Evolutionary conservation across 2,329 filamentous ascomycete species (phyloP).

Genomic region (Akanthomyces muscarius): DNA sequence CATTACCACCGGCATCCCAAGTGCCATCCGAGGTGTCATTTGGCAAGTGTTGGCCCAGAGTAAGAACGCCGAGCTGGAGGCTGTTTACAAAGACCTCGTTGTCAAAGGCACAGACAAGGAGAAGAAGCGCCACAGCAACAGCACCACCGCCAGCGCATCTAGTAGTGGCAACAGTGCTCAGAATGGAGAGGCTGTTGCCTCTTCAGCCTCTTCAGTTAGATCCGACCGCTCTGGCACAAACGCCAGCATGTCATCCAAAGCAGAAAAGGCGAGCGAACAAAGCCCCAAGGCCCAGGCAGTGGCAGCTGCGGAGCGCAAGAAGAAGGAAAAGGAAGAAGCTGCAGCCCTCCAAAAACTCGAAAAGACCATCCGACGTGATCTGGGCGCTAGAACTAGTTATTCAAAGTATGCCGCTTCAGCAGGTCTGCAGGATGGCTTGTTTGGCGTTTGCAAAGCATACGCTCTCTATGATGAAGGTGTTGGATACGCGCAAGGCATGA

Average conservation of each 20-base stretch:
- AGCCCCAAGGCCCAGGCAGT: conserved; percentile 61
- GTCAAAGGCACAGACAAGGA: conserved; percentile 79
- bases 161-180: conserved; percentile 56
- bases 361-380: conserved; percentile 83
- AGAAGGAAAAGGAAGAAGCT: conserved; percentile 74
- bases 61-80: conserved; percentile 86
- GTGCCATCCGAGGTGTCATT: conserved; percentile 93
- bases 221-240: conserved; percentile 68
- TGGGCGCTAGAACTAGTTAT: conserved; percentile 90
- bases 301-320: conserved; percentile 64
- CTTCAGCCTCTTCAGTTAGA: conserved; percentile 80
- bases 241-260: conserved; percentile 52
- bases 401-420: conserved; percentile 92
- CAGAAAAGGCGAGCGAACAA: conserved; percentile 61
- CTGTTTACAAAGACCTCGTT: conserved; percentile 78
- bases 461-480: conserved; percentile 91
- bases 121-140: conserved; percentile 56
- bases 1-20: conserved; percentile 90
- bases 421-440: conserved; percentile 87
- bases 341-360: conserved; percentile 76
- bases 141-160: conserved; percentile 46
- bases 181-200: conserved; percentile 61
- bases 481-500: conserved; percentile 98
- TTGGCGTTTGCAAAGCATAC: conserved; percentile 96
- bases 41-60: conserved; percentile 97